Conservation (phyloP, 2,329 filamentous ascomycete species). For the Fusarium verrucosum region DNA sequence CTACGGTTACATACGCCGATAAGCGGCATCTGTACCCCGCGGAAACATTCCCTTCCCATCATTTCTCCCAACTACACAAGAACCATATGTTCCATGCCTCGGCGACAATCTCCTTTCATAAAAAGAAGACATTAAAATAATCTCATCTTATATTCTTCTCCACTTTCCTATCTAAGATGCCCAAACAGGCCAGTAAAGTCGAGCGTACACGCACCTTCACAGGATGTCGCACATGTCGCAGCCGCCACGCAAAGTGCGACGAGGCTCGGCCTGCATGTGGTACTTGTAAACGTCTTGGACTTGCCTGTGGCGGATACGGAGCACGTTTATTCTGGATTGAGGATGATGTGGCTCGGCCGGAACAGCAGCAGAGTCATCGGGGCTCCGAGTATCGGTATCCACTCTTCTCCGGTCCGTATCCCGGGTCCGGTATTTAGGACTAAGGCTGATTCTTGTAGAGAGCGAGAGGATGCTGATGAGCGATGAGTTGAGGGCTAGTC, state of each 20-base stretch:
- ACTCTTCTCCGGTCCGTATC: conserved; percentile 51
- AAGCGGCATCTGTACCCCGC: conserved; percentile 6
- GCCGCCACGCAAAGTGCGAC: conserved; percentile 57
- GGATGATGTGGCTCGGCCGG: conserved; percentile 35
- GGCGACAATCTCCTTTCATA: conserved; percentile 6
- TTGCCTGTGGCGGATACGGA: conserved; percentile 53
- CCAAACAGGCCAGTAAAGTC: conserved; percentile 26
- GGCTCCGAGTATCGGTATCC: conserved; percentile 52
- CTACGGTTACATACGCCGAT: background rate
- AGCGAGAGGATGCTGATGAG: conserved; percentile 37
- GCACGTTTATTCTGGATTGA: conserved; percentile 48
- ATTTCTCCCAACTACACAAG: conserved; percentile 15
- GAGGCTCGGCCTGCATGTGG: conserved; percentile 53
- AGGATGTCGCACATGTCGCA: conserved; percentile 49
- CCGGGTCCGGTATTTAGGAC: background rate
- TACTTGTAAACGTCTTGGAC: conserved; percentile 48
- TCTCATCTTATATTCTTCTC: conserved; percentile 2
- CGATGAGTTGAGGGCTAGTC: conserved; percentile 46
- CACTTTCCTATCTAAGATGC: conserved; percentile 39
- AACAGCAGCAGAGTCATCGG: conserved; percentile 39
- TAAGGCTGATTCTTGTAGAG: conserved; percentile 23
- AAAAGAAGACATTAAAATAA: background rate
- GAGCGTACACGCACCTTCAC: conserved; percentile 47
- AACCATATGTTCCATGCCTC: conserved; percentile 5
- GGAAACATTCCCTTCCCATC: conserved; percentile 35